A percentile compares a stretch with the other conserved stretches of the same genome.
Evolutionary conservation across 148 eudicot genomes (phyloP).

Genomic region (Spergularia bocconei): DNA sequence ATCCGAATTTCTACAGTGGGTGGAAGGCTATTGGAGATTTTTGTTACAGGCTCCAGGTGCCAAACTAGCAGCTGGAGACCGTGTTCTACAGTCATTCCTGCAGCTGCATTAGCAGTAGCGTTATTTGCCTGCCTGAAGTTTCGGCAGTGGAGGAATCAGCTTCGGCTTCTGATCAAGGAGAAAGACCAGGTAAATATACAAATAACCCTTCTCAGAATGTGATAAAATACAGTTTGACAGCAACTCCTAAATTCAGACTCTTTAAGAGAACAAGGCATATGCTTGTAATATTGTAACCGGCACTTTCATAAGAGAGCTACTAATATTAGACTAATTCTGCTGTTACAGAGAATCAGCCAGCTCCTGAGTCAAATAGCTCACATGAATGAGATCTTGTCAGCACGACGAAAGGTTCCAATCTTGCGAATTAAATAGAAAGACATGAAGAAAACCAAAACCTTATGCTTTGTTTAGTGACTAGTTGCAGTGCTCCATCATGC

Average conservation of each 20-base stretch:
- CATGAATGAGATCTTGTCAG: conserved; percentile 55
- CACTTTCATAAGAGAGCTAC: conserved; percentile 6
- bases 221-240: neutral
- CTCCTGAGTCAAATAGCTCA: conserved; percentile 60
- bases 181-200: conserved; percentile 43
- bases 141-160: conserved; percentile 32
- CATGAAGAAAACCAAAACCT: conserved; percentile 12
- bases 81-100: conserved; percentile 19
- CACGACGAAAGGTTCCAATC: conserved; percentile 55
- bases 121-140: conserved; percentile 32
- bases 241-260: neutral
- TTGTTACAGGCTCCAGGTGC: conserved; percentile 10
- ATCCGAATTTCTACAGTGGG: conserved; percentile 21
- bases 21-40: conserved; percentile 24
- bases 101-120: conserved; percentile 27
- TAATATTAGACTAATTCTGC: conserved; percentile 7
- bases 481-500: neutral
- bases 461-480: neutral
- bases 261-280: neutral
- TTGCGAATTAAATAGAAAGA: conserved; percentile 35
- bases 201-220: neutral
- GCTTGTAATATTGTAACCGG: neutral
- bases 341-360: conserved; percentile 65
- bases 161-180: conserved; percentile 36
- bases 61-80: conserved; percentile 1